Conservation (phyloP, 2,329 filamentous ascomycete species). For the Keithomyces neogunnii region DNA sequence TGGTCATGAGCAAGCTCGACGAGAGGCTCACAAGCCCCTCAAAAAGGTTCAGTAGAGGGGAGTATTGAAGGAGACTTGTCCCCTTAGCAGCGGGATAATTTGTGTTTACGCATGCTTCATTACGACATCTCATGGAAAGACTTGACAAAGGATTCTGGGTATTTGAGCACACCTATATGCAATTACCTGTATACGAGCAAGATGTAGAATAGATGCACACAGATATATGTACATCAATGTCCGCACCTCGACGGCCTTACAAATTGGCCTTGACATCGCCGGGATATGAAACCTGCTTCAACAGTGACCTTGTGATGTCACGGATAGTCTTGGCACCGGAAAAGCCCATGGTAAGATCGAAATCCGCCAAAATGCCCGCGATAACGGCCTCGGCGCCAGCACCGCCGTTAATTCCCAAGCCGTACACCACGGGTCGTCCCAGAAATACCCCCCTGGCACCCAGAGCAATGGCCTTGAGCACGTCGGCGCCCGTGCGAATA, state of each 20-base stretch:
- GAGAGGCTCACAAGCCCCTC: slow-evolving; percentile 19
- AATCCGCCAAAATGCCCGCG: slow-evolving; percentile 29
- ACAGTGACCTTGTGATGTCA: slow-evolving; percentile 24
- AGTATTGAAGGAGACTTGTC: background rate
- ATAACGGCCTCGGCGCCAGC: slow-evolving; percentile 48
- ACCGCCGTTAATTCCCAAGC: slow-evolving; percentile 25
- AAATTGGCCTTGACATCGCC: slow-evolving; percentile 24
- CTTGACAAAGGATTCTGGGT: too few relatives aligned
- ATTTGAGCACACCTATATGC: too few relatives aligned
- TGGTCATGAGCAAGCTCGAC: slow-evolving; percentile 35
- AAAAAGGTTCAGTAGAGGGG: slow-evolving; percentile 21
- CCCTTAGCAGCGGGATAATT: background rate
- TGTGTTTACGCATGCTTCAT: background rate
- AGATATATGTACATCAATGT: background rate
- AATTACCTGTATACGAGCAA: background rate
- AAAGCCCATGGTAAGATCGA: slow-evolving; percentile 47
- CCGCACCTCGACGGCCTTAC: slow-evolving; percentile 6
- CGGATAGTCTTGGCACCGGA: slow-evolving; percentile 37
- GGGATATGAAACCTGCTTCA: slow-evolving; percentile 24
- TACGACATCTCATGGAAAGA: too few relatives aligned
- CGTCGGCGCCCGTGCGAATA: slow-evolving; percentile 29
- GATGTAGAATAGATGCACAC: background rate
- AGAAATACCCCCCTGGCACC: slow-evolving; percentile 33
- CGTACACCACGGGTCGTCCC: slow-evolving; percentile 31
- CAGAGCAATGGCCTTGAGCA: slow-evolving; percentile 31